These are phyloP conservation scores for Pleurotus tuoliensis DNA, from an alignment of 768 basidiomycete genomes.

Conservation along the genomic window DNA sequence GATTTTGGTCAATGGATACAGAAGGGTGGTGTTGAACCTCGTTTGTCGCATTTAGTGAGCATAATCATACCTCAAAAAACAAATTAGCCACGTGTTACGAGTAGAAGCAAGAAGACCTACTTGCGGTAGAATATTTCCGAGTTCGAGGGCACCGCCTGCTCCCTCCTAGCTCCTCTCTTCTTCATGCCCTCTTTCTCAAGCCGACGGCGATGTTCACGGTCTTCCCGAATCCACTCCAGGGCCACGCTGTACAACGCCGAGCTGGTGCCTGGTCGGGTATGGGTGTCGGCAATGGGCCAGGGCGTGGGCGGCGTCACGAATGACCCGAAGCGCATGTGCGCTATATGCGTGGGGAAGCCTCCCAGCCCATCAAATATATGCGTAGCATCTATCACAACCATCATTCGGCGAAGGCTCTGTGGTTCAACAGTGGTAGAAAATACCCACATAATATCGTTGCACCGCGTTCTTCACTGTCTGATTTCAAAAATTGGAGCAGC, in stretches of 20 bases:
- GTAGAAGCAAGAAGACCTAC: slow-evolving; percentile 34
- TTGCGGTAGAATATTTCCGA: slow-evolving; percentile 85
- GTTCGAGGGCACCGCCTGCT: slow-evolving; percentile 62
- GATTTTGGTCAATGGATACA: too few relatives aligned
- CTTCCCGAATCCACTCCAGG: slow-evolving; percentile 83
- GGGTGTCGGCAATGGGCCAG: slow-evolving; percentile 54
- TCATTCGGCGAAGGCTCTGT: slow-evolving; percentile 1
- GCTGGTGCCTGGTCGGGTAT: slow-evolving; percentile 18
- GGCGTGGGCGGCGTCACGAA: slow-evolving; percentile 62
- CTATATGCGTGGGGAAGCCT: slow-evolving; percentile 90
- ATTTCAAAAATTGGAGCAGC: slow-evolving; percentile 81
- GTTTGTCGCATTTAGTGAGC: slow-evolving; percentile 25
- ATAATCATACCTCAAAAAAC: slow-evolving; percentile 38
- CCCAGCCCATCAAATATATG: slow-evolving; percentile 95
- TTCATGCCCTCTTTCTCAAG: slow-evolving; percentile 58
- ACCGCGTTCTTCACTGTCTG: slow-evolving; percentile 72
- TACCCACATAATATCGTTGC: slow-evolving; percentile 87
- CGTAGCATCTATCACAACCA: slow-evolving; percentile 67
- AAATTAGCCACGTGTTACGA: background rate
- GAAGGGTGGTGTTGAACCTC: too few relatives aligned
- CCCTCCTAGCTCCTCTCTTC: slow-evolving; percentile 54
- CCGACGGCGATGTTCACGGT: slow-evolving; percentile 60
- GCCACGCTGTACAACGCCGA: slow-evolving; percentile 67
- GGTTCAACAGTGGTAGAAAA: slow-evolving; percentile 4
- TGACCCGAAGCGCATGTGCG: slow-evolving; percentile 84